Percentiles rank a stretch among this genome's conserved stretches.
Conservation (phyloP, 306 rosid species). For the Cicer chorassanicum region DNA sequence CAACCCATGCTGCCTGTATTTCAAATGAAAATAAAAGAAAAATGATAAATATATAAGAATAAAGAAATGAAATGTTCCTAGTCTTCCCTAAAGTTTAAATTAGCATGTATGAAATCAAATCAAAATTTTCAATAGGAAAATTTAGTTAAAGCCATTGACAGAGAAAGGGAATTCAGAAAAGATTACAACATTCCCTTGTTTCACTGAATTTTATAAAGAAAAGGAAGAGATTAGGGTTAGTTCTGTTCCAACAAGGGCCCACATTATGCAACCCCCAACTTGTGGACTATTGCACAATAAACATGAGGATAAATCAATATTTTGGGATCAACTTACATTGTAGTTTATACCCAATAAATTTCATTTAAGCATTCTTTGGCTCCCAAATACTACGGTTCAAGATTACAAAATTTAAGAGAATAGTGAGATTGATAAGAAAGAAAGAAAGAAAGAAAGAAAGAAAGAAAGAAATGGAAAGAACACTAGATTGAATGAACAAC, state of each 20-base stretch:
- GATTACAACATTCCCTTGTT: neutral
- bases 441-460: neutral
- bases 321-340: neutral
- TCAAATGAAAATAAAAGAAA: constrained; percentile 9
- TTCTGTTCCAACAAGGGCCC: neutral
- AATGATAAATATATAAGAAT: neutral
- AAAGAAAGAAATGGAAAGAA: neutral
- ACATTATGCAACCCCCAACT: neutral
- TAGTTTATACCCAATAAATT: neutral
- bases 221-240: neutral
- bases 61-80: neutral
- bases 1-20: constrained; percentile 96
- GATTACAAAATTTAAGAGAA: neutral
- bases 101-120: constrained; percentile 14
- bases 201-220: neutral
- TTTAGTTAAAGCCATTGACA: neutral
- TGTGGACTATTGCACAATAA: neutral
- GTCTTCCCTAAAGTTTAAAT: neutral
- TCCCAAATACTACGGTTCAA: neutral
- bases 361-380: neutral
- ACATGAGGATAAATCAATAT: neutral
- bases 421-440: neutral
- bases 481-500: neutral
- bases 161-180: constrained; percentile 6
- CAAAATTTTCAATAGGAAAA: neutral